Evolutionary conservation across 306 rosid genomes (phyloP), one percentile per base, ranked within the genome.

Genomic region (Prosopis cineraria): DNA sequence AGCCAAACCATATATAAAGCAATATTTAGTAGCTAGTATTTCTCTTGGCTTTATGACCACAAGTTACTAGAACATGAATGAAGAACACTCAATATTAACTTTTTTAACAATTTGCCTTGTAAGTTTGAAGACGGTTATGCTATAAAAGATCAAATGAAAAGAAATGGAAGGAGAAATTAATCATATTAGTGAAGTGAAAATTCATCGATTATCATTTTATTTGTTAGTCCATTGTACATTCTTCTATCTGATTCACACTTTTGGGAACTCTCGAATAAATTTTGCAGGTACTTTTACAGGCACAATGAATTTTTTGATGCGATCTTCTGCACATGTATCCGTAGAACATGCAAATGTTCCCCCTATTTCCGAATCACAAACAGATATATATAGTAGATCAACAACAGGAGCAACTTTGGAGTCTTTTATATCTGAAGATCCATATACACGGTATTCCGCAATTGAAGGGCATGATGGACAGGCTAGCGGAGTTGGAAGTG

Each of bases 281-380:
- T 77, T 68, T 68, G 86, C 88, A 82, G 87, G 29, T 3, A 40
- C 60, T 45, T 76, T 44, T 1, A 71, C 78, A 22, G 79, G 76
- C 83, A 79, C 60, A 48, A 95, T 95, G 99, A 95, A 91, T 89
- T 93, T 95, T 25, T 74, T 95, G 78, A 78, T 79, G 74, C 89
- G 97, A 64, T 87, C 98, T 72, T 76, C 89, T 9, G 79, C 84
- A 37, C 78, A 44, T 63, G 82, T 78, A 65, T 66, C 87, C 24
- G 67, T 81, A 63, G 98, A 95, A 10, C 88, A 75, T 63, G 70
- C 84, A 3, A 37, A 65, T 37, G 37, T 37, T n/a, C 47, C 70
- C 70, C 8, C 89, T 22, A 34, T 47, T 60, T 86, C 81, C 16
- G 89, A 83, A 66, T 75, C 90, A 72, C 88, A 81, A 52, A 73